phyloP scores from a whole-genome alignment of 148 eudicot genomes.

The Nyssa sinensis region DNA sequence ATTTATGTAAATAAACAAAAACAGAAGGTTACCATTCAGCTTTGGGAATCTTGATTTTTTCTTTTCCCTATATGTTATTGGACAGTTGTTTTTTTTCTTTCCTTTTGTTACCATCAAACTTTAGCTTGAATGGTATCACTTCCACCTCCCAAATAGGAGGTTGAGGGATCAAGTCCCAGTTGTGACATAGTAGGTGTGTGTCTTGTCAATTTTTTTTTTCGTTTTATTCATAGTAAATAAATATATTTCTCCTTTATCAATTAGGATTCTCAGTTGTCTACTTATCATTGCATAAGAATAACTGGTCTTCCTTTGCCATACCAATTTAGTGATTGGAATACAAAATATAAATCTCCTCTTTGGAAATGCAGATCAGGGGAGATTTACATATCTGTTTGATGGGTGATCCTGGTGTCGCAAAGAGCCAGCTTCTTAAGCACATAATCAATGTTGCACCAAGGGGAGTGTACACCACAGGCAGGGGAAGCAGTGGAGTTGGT shows the following conservation, averaged over 20 bases:
- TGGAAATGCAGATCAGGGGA: conserved; percentile 82
- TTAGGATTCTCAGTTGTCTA: neutral
- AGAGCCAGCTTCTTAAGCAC: conserved; percentile 98
- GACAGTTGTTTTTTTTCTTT: too few species aligned
- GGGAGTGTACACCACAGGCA: conserved; percentile 97
- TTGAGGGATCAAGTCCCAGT: too few species aligned
- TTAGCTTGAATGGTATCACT: too few species aligned
- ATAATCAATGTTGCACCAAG: conserved; percentile 98
- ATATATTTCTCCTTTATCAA: neutral
- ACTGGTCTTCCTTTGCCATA: neutral
- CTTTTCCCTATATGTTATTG: neutral
- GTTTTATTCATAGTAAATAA: too few species aligned
- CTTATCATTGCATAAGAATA: neutral
- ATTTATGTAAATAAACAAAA: neutral
- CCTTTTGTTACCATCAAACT: too few species aligned
- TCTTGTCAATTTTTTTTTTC: neutral
- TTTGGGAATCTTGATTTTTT: neutral
- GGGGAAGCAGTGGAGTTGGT: conserved; percentile 99
- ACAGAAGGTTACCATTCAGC: neutral
- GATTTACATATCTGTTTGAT: conserved; percentile 93
- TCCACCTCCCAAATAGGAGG: too few species aligned
- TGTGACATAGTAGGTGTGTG: too few species aligned
- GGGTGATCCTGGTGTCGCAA: conserved; percentile 99
- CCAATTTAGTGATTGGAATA: neutral
- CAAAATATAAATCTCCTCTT: neutral